A percentile compares a stretch with the other conserved stretches of the same genome.
phyloP scores from a whole-genome alignment of 768 basidiomycete species.

The Lactarius quietus region DNA sequence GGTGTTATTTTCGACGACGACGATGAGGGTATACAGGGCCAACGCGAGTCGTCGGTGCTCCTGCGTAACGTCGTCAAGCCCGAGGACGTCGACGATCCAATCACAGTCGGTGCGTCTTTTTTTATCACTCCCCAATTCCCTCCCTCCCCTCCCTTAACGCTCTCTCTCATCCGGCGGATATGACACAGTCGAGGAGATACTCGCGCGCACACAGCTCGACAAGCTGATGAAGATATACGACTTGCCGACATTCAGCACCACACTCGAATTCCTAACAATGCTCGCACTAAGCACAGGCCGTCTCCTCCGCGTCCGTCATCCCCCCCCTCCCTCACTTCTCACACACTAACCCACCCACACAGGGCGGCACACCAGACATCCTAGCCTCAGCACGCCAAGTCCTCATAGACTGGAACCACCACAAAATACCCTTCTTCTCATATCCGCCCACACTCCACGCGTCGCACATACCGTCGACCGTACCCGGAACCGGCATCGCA shows the following conservation, averaged over 20 bases:
- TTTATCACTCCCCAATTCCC: background rate
- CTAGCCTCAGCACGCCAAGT: constrained; percentile 78
- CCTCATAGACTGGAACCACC: constrained; percentile 91
- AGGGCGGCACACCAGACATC: constrained; percentile 92
- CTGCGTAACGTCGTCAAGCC: constrained; percentile 87
- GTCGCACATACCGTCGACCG: constrained; percentile 58
- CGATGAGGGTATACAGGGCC: constrained; percentile 45
- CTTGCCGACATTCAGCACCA: constrained; percentile 67
- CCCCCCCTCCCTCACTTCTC: background rate
- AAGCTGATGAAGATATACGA: constrained; percentile 84
- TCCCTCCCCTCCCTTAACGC: too few relatives aligned
- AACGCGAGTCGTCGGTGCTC: constrained; percentile 53
- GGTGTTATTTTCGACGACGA: constrained; percentile 96
- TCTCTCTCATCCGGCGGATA: too few relatives aligned
- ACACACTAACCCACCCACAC: background rate
- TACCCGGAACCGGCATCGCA: constrained; percentile 42
- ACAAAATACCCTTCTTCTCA: constrained; percentile 91
- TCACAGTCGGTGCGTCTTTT: constrained; percentile 67
- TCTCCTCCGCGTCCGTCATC: constrained; percentile 67
- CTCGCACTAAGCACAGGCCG: constrained; percentile 79
- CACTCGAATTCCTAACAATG: constrained; percentile 87
- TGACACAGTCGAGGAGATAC: constrained; percentile 88
- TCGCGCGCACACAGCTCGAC: constrained; percentile 61
- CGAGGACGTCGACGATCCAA: constrained; percentile 87
- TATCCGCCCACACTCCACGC: constrained; percentile 75